These are phyloP conservation scores for Cichorium intybus DNA, from an alignment of 140 eudicot genomes.

Conservation along the genomic window DNA sequence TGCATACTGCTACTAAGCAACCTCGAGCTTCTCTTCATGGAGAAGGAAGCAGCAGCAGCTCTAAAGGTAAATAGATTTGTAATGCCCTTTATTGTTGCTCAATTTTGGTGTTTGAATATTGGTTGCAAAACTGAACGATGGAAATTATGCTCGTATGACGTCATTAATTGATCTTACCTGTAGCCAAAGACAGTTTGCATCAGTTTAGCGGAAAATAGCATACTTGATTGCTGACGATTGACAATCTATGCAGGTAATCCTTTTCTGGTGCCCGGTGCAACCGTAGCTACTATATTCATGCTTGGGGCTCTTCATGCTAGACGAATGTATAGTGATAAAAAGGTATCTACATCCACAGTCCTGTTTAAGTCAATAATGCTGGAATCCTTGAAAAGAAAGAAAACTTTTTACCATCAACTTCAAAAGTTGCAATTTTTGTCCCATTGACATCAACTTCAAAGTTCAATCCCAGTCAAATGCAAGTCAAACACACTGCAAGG, in stretches of 20 bases:
- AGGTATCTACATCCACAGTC: conserved; percentile 36
- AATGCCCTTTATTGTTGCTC: neutral
- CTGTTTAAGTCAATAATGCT: neutral
- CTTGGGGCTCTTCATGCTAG: conserved; percentile 97
- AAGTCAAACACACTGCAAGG: no score
- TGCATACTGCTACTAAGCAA: conserved; percentile 36
- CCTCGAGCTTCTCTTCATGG: conserved; percentile 46
- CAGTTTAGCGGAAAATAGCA: neutral
- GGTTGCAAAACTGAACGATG: neutral
- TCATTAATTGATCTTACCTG: neutral
- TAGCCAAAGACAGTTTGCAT: neutral
- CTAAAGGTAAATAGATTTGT: conserved; percentile 45
- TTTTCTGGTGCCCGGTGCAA: conserved; percentile 88
- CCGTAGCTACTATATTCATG: conserved; percentile 86
- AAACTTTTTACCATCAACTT: neutral
- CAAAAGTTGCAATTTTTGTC: no score
- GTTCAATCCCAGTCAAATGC: no score
- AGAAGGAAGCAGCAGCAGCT: conserved; percentile 38
- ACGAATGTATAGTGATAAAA: conserved; percentile 83
- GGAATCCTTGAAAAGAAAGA: neutral
- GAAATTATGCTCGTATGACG: neutral
- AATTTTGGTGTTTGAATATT: no score
- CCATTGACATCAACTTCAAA: no score
- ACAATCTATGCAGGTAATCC: conserved; percentile 51
- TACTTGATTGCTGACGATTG: neutral